Percentiles rank a stretch among this genome's conserved stretches.
phyloP scores from a whole-genome alignment of 306 rosid species.

The Rubus idaeus region DNA sequence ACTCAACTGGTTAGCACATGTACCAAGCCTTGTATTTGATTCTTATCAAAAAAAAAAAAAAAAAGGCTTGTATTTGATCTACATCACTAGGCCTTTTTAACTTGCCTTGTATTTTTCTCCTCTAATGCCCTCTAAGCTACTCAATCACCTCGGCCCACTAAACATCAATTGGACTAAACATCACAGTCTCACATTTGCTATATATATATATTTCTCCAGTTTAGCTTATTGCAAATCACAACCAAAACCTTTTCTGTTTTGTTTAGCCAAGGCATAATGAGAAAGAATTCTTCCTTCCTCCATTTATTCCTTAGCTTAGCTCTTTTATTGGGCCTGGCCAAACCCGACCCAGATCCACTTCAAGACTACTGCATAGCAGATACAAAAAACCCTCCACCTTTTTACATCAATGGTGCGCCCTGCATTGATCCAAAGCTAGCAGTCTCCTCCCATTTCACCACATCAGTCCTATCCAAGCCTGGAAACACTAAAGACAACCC shows the following conservation, averaged over 20 bases:
- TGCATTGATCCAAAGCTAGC: slow-evolving; percentile 67
- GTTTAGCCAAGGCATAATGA: slow-evolving; percentile 29
- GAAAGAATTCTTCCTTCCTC: slow-evolving; percentile 22
- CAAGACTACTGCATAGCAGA: slow-evolving; percentile 82
- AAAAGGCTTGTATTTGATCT: not conserved
- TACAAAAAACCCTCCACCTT: slow-evolving; percentile 9
- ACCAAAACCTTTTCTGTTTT: not conserved
- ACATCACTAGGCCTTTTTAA: not conserved
- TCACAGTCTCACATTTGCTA: slow-evolving; percentile 20
- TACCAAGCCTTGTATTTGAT: not conserved
- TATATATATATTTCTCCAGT: not conserved
- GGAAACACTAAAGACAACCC: slow-evolving; percentile 37
- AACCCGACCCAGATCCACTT: slow-evolving; percentile 60
- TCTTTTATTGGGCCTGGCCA: slow-evolving; percentile 28
- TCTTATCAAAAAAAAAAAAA: no score
- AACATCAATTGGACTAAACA: not conserved
- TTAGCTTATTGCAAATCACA: not conserved
- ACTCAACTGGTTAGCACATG: not conserved
- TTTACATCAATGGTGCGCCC: slow-evolving; percentile 53
- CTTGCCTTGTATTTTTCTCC: slow-evolving; percentile 52
- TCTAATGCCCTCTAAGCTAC: slow-evolving; percentile 70
- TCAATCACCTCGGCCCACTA: slow-evolving; percentile 38
- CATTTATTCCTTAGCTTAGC: slow-evolving; percentile 30
- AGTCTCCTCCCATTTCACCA: slow-evolving; percentile 41
- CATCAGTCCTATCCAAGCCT: slow-evolving; percentile 47